Evolutionary conservation across 129 eudicot species (phyloP), one percentile per base, ranked within the genome.

Genomic region (Escallonia herrerae): DNA sequence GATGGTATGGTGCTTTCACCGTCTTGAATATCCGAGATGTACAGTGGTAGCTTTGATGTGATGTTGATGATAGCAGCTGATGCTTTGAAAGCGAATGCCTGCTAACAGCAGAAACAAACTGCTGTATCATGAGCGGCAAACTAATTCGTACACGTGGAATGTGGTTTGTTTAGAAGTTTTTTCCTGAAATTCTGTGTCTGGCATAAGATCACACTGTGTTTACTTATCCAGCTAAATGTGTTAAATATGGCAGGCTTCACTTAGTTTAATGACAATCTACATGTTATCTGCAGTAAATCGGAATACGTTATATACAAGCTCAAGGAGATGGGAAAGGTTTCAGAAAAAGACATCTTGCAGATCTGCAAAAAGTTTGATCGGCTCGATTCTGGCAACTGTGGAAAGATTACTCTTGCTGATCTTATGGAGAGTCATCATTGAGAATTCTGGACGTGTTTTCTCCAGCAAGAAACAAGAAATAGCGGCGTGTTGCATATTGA

Each of bases 251-350:
- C 33, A 22, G 7, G 14, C 58, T 66, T 40, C 7, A 7, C 61
- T 60, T 12, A 14, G 40, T 39, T 38, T 15, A 5, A 15, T 10
- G 4, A 6, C 7, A 54, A 15, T 56, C 53, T 10, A 37, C 33
- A 2, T 43, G 43, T 8, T 38, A 12, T 66, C 13, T 83, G 86
- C 97, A 90, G 95, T 60, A 90, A 90, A 70, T 82, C 91, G 0
- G 91, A 90, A 64, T 90, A 72, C 42, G 97, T 84, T 15, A 78
- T 90, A 69, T 90, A 90, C 95, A 90, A 86, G 75, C 86, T 89
- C 6, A 89, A 86, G 79, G 97, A 81, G 76, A 90, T 90, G 97
- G 89, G 87, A 45, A 84, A 80, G 70, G 80, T 90, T 46, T 56
- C 95, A 58, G 95, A 90, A 11, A 84, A 86, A 77, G 97, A 90